These are phyloP conservation scores for Gentiana straminea DNA, from an alignment of 257 asterid genomes.

Conservation along the genomic window DNA sequence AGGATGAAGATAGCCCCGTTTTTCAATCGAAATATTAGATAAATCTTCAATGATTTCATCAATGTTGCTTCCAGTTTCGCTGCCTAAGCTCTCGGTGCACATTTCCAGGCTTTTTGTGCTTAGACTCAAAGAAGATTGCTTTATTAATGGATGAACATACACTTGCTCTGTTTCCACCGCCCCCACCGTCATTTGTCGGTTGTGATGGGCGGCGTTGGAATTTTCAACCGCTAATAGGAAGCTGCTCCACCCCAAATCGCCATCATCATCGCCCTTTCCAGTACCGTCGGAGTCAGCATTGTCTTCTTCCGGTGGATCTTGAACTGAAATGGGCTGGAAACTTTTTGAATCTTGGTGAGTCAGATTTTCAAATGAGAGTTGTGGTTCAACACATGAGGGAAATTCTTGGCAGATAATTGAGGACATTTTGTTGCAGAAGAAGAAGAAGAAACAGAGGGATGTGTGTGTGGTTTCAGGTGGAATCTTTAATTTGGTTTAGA, in stretches of 20 bases:
- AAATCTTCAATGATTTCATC: constrained; percentile 25
- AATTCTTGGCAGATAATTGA: constrained; percentile 25
- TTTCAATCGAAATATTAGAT: constrained; percentile 3
- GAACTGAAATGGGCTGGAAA: constrained; percentile 15
- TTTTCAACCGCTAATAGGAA: constrained; percentile 18
- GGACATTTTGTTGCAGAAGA: constrained; percentile 23
- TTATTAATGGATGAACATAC: constrained; percentile 44
- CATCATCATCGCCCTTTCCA: constrained; percentile 3
- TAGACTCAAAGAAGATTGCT: constrained; percentile 22
- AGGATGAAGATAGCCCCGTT: constrained; percentile 2
- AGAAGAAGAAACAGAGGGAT: constrained; percentile 19
- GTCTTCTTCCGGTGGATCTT: constrained; percentile 10
- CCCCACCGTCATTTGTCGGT: constrained; percentile 1
- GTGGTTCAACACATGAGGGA: constrained; percentile 33
- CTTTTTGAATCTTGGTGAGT: constrained; percentile 24
- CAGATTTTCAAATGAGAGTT: constrained; percentile 21
- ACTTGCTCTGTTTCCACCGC: constrained; percentile 7
- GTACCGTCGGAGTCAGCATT: constrained; percentile 1
- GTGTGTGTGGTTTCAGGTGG: no score
- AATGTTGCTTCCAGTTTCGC: constrained; percentile 56
- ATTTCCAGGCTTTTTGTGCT: constrained; percentile 56
- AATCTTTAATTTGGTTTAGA: no score
- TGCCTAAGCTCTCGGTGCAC: constrained; percentile 85
- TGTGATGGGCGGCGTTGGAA: constrained; percentile 1
- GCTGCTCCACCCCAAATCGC: constrained; percentile 16